Evolutionary conservation across 1,284 basidiomycete genomes (phyloP), one percentile per base, ranked within the genome.

Genomic region (Termitomyces sp.): DNA sequence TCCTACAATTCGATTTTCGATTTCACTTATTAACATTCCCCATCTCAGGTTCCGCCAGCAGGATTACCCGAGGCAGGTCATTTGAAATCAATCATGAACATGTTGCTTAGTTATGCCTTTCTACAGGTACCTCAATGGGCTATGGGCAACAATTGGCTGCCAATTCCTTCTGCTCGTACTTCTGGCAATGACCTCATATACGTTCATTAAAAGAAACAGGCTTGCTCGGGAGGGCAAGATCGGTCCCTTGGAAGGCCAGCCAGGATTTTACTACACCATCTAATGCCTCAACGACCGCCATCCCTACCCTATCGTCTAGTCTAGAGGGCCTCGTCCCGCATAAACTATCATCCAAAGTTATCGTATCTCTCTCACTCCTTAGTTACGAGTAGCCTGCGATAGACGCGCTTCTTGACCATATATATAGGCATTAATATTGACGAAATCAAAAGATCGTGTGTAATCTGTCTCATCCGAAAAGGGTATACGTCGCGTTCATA

Each of bases 141-240:
- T 69, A 24, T 69, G 67, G 68, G 66, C 66, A 0, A 68, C 64
- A 1, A 64, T 70, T 16, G 67, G 59, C n/a, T 69, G 65, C 51
- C 68, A 71, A 46, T 57, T 69, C 39, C 52, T 63, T 9, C 63
- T 68, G 59, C 52, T 71, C 41, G 14, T 58, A 14, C 59, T 68
- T 3, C 55, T 69, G 5, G 54, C 41, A 3, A 19, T 60, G 24
- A 67, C 66, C 13, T 63, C 67, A 3, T 59, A 59, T n/a, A 57
- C 60, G 3, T 70, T 69, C 53, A 56, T 38, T 5, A 55, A 60
- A 24, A 61, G 64, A 30, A 70, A 70, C 51, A 64, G 57, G 46
- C 57, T 57, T 4, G 57, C 58, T 31, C 60, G 63, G 5, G 64
- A 66, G 41, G 68, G 68, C 6, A 66, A 66, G 49, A 38, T 58